A percentile compares a stretch with the other conserved stretches of the same genome.
These are phyloP conservation scores for Microcyclosporella mali DNA, from an alignment of 2,329 filamentous ascomycete genomes.

Conservation along the genomic window DNA sequence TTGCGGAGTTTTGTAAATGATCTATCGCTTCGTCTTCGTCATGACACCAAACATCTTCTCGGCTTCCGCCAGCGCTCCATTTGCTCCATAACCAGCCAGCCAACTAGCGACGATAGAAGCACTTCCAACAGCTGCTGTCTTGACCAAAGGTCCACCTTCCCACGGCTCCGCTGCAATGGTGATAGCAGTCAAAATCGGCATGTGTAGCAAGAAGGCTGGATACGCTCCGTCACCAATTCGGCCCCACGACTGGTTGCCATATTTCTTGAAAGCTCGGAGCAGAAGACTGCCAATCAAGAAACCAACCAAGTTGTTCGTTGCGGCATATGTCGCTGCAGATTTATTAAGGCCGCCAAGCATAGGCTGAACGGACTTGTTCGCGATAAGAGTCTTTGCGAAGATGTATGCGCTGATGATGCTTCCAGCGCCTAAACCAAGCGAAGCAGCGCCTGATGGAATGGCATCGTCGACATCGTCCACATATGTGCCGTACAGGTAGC, in stretches of 20 bases:
- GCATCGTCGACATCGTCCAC: not conserved
- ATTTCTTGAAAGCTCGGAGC: not conserved
- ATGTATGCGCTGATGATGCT: not conserved
- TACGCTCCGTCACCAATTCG: constrained; percentile 1
- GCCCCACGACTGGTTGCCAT: not conserved
- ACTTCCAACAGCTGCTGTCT: constrained; percentile 2
- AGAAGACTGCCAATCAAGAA: not conserved
- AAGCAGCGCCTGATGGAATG: not conserved
- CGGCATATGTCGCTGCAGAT: not conserved
- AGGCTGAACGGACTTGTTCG: not conserved
- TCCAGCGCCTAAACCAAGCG: not conserved
- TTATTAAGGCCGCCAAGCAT: constrained; percentile 1
- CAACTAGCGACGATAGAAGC: constrained; percentile 2
- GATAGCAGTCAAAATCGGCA: constrained; percentile 4
- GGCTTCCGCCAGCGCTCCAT: not conserved
- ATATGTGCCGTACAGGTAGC: not conserved
- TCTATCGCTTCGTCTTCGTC: too few species aligned
- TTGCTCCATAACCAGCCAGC: constrained; percentile 1
- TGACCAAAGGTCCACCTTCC: not conserved
- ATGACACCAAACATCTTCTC: too few species aligned
- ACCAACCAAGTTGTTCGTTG: constrained; percentile 1
- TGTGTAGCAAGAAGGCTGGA: constrained; percentile 4
- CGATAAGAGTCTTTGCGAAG: not conserved
- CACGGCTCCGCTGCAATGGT: constrained; percentile 2
- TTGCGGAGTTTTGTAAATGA: too few species aligned